A percentile compares a stretch with the other conserved stretches of the same genome.
Evolutionary conservation across 2,329 filamentous ascomycete genomes (phyloP).

Genomic region (Botrytis elliptica): DNA sequence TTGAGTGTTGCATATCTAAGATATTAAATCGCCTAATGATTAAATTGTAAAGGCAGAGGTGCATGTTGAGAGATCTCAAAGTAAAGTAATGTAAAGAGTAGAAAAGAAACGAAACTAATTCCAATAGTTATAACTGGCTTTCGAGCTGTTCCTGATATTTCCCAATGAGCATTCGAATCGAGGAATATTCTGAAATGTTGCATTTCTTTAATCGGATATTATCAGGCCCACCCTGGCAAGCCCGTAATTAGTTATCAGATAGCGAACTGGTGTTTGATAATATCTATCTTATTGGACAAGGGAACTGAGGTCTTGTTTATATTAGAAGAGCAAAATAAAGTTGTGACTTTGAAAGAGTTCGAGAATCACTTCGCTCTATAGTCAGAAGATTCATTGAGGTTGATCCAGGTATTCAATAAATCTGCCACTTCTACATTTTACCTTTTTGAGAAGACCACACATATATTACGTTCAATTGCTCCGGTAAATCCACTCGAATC

Average conservation of each 20-base stretch:
- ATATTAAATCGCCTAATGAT: fast-evolving
- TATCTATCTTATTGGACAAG: background rate
- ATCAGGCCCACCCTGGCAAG: background rate
- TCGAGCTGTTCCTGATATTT: background rate
- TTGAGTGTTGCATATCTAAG: background rate
- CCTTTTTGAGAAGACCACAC: background rate
- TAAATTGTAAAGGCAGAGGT: fast-evolving
- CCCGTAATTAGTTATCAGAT: too few relatives aligned
- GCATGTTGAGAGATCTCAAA: too few relatives aligned
- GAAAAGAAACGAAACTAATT: background rate
- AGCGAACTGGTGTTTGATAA: background rate
- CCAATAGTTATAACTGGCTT: background rate
- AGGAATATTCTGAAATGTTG: background rate
- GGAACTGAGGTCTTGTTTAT: background rate
- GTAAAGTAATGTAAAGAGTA: background rate
- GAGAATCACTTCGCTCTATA: background rate
- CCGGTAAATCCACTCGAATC: background rate
- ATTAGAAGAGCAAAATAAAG: fast-evolving
- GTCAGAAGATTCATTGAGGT: background rate
- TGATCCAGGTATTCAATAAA: fast-evolving
- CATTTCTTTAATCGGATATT: background rate
- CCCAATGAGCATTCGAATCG: background rate
- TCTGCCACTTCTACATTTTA: background rate
- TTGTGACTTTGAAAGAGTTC: background rate
- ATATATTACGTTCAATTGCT: background rate